Evolutionary conservation across 2,329 filamentous ascomycete species (phyloP).

Genomic region (Didymella pomorum): DNA sequence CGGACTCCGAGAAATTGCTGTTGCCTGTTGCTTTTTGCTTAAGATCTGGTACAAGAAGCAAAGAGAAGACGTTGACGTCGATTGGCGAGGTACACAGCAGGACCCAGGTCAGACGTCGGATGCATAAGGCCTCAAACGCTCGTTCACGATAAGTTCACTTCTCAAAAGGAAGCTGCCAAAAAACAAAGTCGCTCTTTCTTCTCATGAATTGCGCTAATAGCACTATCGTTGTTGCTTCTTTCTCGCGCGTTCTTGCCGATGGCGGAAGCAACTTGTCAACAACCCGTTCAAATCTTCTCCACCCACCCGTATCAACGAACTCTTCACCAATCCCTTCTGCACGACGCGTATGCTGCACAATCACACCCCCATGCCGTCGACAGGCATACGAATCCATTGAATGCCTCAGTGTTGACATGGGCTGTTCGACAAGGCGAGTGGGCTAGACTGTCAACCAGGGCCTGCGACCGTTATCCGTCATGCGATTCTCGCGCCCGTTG

Average conservation of each 20-base stretch:
- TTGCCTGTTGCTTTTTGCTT: slow-evolving; percentile 12
- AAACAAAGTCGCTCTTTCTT: background rate
- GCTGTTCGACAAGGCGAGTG: slow-evolving; percentile 5
- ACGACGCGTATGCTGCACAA: slow-evolving; percentile 18
- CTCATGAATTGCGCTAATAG: background rate
- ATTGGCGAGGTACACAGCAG: slow-evolving; percentile 8
- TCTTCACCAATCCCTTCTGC: slow-evolving; percentile 2
- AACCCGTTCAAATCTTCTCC: background rate
- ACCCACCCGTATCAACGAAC: slow-evolving; percentile 2
- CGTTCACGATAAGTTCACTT: slow-evolving; percentile 5
- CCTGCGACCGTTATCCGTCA: slow-evolving; percentile 20
- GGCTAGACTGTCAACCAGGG: slow-evolving; percentile 5
- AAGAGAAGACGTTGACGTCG: slow-evolving; percentile 4
- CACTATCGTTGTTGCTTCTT: background rate
- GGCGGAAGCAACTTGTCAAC: background rate
- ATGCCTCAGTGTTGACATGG: background rate
- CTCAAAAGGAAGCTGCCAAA: slow-evolving; percentile 2
- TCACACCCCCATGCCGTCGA: slow-evolving; percentile 4
- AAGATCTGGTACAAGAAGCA: slow-evolving; percentile 7
- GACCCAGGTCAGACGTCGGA: background rate
- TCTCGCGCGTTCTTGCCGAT: background rate
- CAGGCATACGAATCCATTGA: background rate
- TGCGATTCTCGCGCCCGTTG: slow-evolving; percentile 11
- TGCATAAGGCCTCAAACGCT: background rate
- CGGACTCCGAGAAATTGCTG: background rate